Evolutionary conservation across 345 rosid species (phyloP).

Genomic region (Ceriops tagal): DNA sequence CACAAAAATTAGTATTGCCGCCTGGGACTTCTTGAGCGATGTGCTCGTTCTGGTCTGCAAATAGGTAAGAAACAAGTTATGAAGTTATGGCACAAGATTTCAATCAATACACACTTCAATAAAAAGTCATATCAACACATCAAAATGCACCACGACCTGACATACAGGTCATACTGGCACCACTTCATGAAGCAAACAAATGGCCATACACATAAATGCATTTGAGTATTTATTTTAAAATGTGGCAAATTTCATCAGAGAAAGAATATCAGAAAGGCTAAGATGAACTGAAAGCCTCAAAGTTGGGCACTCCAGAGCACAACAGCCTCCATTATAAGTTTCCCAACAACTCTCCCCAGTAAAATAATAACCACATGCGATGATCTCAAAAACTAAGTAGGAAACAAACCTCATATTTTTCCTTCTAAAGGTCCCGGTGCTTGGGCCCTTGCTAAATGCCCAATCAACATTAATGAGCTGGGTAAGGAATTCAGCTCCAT

Average conservation of each 20-base stretch:
- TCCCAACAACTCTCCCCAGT: too few species aligned
- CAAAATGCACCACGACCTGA: too few species aligned
- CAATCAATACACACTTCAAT: neutral
- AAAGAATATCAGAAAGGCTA: too few species aligned
- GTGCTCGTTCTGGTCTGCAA: constrained; percentile 56
- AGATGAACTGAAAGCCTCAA: too few species aligned
- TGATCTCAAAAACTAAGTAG: neutral
- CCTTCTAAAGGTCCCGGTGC: constrained; percentile 40
- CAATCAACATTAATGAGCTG: constrained; percentile 61
- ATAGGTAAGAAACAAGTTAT: neutral
- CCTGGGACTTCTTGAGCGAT: constrained; percentile 75
- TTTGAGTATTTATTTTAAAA: too few species aligned
- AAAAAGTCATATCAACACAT: neutral
- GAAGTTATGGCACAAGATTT: neutral
- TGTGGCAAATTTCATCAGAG: too few species aligned
- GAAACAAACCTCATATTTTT: constrained; percentile 56
- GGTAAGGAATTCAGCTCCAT: constrained; percentile 59
- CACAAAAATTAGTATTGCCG: constrained; percentile 50
- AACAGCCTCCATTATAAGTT: too few species aligned
- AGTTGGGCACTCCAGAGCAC: too few species aligned
- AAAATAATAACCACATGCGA: neutral
- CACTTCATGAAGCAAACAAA: too few species aligned
- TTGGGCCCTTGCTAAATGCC: constrained; percentile 78
- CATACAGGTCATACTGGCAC: too few species aligned
- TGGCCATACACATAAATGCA: too few species aligned